Evolutionary conservation across 1,139 yeast species (phyloP).

Genomic region (Sugiyamaella castrensis): DNA sequence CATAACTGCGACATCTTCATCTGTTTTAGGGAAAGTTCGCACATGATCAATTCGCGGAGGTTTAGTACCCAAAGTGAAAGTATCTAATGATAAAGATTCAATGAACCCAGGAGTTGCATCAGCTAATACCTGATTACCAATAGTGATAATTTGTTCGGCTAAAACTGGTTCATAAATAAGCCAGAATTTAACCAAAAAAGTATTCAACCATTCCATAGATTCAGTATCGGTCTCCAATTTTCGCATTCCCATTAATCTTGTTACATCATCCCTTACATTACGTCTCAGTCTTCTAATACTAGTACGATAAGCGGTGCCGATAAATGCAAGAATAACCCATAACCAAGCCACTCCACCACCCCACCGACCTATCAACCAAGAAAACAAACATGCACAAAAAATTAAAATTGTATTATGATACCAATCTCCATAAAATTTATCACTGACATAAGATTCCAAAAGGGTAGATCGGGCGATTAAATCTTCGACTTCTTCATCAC

Average conservation of each 20-base stretch:
- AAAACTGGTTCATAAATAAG: constrained; percentile 84
- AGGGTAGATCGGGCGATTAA: constrained; percentile 64
- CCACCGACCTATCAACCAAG: constrained; percentile 78
- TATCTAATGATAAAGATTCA: constrained; percentile 77
- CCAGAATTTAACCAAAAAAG: constrained; percentile 89
- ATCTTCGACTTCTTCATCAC: constrained; percentile 60
- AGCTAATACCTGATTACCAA: constrained; percentile 78
- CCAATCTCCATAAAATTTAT: constrained; percentile 87
- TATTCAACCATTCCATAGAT: constrained; percentile 92
- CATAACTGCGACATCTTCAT: constrained; percentile 88
- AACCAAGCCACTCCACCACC: constrained; percentile 77
- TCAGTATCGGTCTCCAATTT: constrained; percentile 85
- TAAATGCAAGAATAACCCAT: constrained; percentile 60
- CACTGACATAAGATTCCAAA: constrained; percentile 69
- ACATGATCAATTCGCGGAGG: constrained; percentile 91
- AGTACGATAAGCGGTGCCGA: constrained; percentile 72
- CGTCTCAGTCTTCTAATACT: constrained; percentile 79
- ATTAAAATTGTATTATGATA: constrained; percentile 78
- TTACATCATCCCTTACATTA: constrained; percentile 69
- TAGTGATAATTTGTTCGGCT: constrained; percentile 79
- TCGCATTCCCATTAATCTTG: constrained; percentile 78
- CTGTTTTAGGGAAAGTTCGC: constrained; percentile 82
- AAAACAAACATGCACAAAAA: constrained; percentile 60
- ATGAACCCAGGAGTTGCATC: constrained; percentile 74
- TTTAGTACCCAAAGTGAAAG: constrained; percentile 89